These are phyloP conservation scores for Lactarius sp. DNA, from an alignment of 768 basidiomycete species.

Conservation along the genomic window DNA sequence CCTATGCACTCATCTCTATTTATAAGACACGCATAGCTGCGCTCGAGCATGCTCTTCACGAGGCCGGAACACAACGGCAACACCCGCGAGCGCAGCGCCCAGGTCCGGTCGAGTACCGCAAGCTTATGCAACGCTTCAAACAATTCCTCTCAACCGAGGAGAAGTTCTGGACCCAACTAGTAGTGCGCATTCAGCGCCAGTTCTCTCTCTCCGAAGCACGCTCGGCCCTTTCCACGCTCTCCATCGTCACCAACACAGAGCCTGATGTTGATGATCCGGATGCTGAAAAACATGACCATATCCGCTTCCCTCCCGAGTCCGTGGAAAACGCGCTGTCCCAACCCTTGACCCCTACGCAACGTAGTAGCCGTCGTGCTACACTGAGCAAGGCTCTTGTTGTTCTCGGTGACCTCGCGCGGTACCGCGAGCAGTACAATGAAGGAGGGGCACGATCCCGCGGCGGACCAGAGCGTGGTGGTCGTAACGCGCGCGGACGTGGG, in stretches of 20 bases:
- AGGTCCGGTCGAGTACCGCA: constrained; percentile 78
- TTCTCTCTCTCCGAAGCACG: constrained; percentile 66
- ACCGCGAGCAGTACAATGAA: constrained; percentile 87
- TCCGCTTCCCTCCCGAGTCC: constrained; percentile 56
- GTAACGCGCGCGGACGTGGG: constrained; percentile 45
- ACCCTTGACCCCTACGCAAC: constrained; percentile 45
- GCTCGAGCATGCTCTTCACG: constrained; percentile 44
- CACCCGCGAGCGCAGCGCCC: constrained; percentile 39
- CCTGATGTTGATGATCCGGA: constrained; percentile 28
- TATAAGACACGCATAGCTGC: constrained; percentile 73
- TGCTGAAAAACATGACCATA: constrained; percentile 47
- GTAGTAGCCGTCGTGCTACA: constrained; percentile 62
- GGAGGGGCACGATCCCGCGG: constrained; percentile 57
- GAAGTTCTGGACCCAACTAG: constrained; percentile 82
- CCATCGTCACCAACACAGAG: constrained; percentile 43
- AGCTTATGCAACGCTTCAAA: constrained; percentile 80
- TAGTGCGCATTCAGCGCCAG: constrained; percentile 66
- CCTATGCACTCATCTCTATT: constrained; percentile 74
- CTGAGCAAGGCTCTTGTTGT: constrained; percentile 87
- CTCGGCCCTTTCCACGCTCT: constrained; percentile 51
- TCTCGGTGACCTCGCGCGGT: constrained; percentile 91
- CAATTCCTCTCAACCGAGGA: constrained; percentile 89
- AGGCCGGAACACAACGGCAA: constrained; percentile 32
- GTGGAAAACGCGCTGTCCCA: constrained; percentile 33
- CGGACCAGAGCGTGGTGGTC: constrained; percentile 59